Evolutionary conservation across 257 asterid genomes (phyloP), one percentile per base, ranked within the genome.

Genomic region (Anisodus tanguticus): DNA sequence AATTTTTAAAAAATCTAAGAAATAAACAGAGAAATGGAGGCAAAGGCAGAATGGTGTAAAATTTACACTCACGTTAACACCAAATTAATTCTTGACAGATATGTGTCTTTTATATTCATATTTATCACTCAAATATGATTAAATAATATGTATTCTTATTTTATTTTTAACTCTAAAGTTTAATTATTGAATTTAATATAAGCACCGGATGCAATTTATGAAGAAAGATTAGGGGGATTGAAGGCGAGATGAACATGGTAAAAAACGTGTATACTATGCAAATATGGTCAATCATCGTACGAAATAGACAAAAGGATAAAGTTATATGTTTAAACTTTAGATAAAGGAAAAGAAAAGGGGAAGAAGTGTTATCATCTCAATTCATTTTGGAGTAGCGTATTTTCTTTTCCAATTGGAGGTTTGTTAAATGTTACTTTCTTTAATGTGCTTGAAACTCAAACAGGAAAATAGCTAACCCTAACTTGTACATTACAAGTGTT

Each of bases 221-320:
- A 41, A 41, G 6, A 41, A 41, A 6, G 55, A 0, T 49, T 49
- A 8, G 13, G 55, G 55, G 55, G 3, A 49, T 49, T 49, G 12
- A 49, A 49, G 11, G 11, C 11, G 7, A 63, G 41, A 31, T 64
- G 19, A 47, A 67, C 22, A 35, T 37, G 3, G 51, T 12, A 19
- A 68, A 68, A 37, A 69, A 69, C 77, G 77, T 41, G 77, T 39
- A 7, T 69, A 69, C 53, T 39, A 16, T 69, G 54, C 77, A 39
- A 39, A 69, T 69, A 39, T 69, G 37, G 68, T 62, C 5, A 60
- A 1, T 60, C 68, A 19, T 8, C 7, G 13, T 69, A 8, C 16
- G 13, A 16, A 15, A 69, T 68, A 16, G 67, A 60, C 67, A 60
- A 60, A 9, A 26, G 17, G 71, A 15, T 15, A 68, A 39, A 68